Percentiles rank a stretch among this genome's conserved stretches.
phyloP scores from a whole-genome alignment of 1,139 yeast genomes.

The Protomyces gravidus region DNA sequence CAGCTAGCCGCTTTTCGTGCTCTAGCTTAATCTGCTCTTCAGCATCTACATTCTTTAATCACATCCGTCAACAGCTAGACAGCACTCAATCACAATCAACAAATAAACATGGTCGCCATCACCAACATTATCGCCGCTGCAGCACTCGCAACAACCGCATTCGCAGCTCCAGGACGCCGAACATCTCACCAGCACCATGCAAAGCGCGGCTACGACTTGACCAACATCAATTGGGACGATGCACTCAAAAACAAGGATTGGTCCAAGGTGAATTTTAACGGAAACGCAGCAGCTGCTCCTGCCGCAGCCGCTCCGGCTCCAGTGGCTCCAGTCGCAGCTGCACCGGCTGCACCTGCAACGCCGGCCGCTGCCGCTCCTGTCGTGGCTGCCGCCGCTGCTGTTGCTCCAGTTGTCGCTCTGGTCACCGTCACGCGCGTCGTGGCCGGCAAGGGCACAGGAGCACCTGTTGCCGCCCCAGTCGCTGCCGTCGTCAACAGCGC shows the following conservation, averaged over 20 bases:
- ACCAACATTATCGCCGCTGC: background rate
- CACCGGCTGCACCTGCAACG: background rate
- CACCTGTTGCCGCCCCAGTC: constrained; percentile 15
- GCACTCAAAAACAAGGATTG: background rate
- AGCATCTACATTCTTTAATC: background rate
- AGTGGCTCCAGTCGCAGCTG: background rate
- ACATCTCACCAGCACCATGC: background rate
- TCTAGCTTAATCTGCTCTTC: too few relatives aligned
- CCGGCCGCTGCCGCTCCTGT: background rate
- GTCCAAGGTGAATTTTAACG: background rate
- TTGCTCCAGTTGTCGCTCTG: background rate
- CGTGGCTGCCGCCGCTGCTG: background rate
- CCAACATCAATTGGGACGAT: background rate
- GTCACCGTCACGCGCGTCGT: too few relatives aligned
- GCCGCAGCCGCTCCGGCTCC: background rate
- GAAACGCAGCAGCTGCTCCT: background rate
- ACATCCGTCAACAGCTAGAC: background rate
- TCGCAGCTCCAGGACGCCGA: background rate
- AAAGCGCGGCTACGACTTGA: background rate
- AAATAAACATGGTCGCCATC: background rate
- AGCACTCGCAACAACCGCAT: background rate
- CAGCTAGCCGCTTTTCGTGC: too few relatives aligned
- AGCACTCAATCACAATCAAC: background rate
- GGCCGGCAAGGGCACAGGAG: background rate
- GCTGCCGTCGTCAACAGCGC: background rate